Evolutionary conservation across 108 stramenopile species (phyloP).

Genomic region (Stephanodiscus minutulus): DNA sequence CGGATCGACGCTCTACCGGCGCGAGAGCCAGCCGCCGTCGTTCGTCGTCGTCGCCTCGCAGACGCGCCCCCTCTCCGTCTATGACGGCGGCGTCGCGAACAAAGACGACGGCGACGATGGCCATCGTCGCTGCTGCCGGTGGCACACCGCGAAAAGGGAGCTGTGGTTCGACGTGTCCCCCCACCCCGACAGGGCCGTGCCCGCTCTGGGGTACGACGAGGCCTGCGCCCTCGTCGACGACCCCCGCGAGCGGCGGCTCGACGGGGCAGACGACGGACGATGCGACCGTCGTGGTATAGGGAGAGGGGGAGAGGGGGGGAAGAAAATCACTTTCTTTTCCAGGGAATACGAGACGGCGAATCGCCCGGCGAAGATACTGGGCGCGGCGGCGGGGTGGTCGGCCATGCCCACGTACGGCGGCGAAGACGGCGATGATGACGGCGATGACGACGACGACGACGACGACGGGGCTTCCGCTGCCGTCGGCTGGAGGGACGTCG

Average conservation of each 20-base stretch:
- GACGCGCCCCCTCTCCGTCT: no score
- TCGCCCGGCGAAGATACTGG: slow-evolving; percentile 69
- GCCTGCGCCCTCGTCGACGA: slow-evolving; percentile 24
- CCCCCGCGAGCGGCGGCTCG: no score
- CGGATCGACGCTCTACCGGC: slow-evolving; percentile 63
- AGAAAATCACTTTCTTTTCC: slow-evolving; percentile 51
- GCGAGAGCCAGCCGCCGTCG: slow-evolving; percentile 61
- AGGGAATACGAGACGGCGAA: slow-evolving; percentile 65
- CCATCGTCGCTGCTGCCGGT: slow-evolving; percentile 38
- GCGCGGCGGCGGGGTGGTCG: slow-evolving; percentile 64
- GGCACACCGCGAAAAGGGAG: slow-evolving; percentile 30
- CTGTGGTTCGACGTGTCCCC: slow-evolving; percentile 7
- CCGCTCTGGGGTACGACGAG: slow-evolving; percentile 21
- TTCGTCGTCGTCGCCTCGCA: no score
- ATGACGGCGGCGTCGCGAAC: background rate
- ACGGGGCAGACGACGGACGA: slow-evolving; percentile 4
- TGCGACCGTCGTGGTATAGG: background rate
- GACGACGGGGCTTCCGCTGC: background rate
- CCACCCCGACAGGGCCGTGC: slow-evolving; percentile 22
- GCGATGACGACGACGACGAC: background rate
- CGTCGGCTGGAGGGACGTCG: slow-evolving; percentile 24
- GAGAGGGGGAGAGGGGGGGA: background rate
- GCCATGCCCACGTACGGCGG: slow-evolving; percentile 56
- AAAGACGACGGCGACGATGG: background rate
- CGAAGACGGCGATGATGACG: background rate